Evolutionary conservation across 495 filamentous ascomycete genomes (phyloP).

Genomic region (Aspergillus haitiensis): DNA sequence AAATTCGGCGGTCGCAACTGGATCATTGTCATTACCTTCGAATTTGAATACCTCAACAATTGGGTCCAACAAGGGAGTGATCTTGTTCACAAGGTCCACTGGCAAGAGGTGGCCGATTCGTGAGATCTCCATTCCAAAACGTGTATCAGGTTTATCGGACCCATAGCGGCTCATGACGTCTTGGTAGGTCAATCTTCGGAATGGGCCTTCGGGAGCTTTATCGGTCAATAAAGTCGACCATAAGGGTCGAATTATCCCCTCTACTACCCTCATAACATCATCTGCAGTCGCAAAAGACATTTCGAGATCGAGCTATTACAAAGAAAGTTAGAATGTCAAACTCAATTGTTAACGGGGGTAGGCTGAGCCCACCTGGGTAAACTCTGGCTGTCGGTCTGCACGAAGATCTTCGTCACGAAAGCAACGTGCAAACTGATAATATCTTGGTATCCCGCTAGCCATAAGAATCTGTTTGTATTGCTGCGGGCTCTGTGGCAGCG

Average conservation of each 20-base stretch:
- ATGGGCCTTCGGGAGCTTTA: slow-evolving; percentile 45
- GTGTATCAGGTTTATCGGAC: slow-evolving; percentile 87
- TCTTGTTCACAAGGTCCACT: slow-evolving; percentile 66
- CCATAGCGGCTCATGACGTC: slow-evolving; percentile 80
- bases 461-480: slow-evolving; percentile 99
- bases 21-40: slow-evolving; percentile 45
- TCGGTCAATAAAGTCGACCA: slow-evolving; percentile 51
- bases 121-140: slow-evolving; percentile 62
- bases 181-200: slow-evolving; percentile 66
- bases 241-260: slow-evolving; percentile 61
- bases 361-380: slow-evolving; percentile 70
- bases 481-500: slow-evolving; percentile 92
- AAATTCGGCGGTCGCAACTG: slow-evolving; percentile 56
- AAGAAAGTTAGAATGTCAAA: slow-evolving; percentile 12
- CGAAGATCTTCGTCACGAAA: slow-evolving; percentile 95
- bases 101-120: slow-evolving; percentile 63
- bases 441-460: slow-evolving; percentile 77
- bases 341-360: neutral
- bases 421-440: slow-evolving; percentile 91
- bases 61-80: slow-evolving; percentile 60
- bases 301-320: slow-evolving; percentile 77
- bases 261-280: slow-evolving; percentile 70
- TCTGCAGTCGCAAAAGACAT: slow-evolving; percentile 77
- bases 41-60: slow-evolving; percentile 73
- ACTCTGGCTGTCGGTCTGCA: slow-evolving; percentile 93